Evolutionary conservation across 1,284 basidiomycete species (phyloP).

Genomic region (Butyriboletus regius): DNA sequence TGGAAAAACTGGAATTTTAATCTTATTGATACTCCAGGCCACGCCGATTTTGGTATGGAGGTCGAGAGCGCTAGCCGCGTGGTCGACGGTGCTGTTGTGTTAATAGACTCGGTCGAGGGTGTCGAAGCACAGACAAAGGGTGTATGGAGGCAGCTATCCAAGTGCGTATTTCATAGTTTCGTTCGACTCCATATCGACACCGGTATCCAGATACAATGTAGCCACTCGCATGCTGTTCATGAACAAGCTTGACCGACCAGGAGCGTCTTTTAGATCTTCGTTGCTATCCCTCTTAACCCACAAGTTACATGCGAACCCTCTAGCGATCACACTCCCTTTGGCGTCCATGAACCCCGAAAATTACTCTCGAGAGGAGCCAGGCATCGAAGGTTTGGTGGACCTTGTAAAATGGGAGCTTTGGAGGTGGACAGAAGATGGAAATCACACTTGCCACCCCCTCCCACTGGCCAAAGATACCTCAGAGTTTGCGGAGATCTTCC

Average conservation of each 20-base stretch:
- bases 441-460: slow-evolving; percentile 43
- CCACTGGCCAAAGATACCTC: slow-evolving; percentile 46
- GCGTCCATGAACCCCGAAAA: slow-evolving; percentile 62
- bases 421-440: slow-evolving; percentile 55
- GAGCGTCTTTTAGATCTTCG: slow-evolving; percentile 69
- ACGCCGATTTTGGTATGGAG: slow-evolving; percentile 91
- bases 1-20: slow-evolving; percentile 82
- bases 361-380: slow-evolving; percentile 65
- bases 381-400: slow-evolving; percentile 71
- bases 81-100: slow-evolving; percentile 79
- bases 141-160: slow-evolving; percentile 79
- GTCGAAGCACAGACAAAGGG: slow-evolving; percentile 85
- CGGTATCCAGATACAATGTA: slow-evolving; percentile 59
- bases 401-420: slow-evolving; percentile 74
- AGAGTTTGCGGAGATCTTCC: slow-evolving; percentile 40
- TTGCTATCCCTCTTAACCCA: slow-evolving; percentile 64
- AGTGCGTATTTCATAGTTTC: slow-evolving; percentile 43
- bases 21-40: slow-evolving; percentile 84
- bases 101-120: slow-evolving; percentile 85
- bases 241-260: slow-evolving; percentile 82
- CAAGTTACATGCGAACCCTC: slow-evolving; percentile 68
- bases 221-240: slow-evolving; percentile 72
- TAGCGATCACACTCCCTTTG: slow-evolving; percentile 69
- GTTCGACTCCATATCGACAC: not conserved
- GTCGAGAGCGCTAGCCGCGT: slow-evolving; percentile 87